Conservation (phyloP, 2,329 filamentous ascomycete species). For the Dactylellina cionopaga region DNA sequence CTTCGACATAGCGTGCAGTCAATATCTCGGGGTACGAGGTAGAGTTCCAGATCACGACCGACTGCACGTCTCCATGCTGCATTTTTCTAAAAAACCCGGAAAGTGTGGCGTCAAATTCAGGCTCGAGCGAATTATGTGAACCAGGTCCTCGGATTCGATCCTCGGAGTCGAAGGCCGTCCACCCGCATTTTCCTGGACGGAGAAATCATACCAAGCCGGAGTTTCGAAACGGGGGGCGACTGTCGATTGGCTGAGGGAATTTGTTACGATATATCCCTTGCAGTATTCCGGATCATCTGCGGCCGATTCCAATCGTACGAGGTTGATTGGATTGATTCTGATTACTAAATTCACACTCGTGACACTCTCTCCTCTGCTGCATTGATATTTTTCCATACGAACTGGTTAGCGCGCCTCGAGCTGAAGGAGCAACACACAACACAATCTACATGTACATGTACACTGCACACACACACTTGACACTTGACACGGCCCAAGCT, state of each 20-base stretch:
- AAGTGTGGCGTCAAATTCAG: not conserved
- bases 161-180: not conserved
- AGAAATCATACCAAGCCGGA: not conserved
- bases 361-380: no score
- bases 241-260: not conserved
- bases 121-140: not conserved
- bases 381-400: no score
- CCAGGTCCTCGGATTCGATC: not conserved
- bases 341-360: no score
- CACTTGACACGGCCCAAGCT: no score
- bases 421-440: slow-evolving; percentile 1
- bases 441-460: not conserved
- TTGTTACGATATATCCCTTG: not conserved
- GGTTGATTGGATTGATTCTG: no score
- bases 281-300: not conserved
- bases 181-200: not conserved
- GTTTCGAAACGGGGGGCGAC: slow-evolving; percentile 2
- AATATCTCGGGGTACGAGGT: not conserved
- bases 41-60: not conserved
- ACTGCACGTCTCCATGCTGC: not conserved
- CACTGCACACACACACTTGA: not conserved
- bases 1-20: not conserved
- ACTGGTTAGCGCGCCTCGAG: no score
- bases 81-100: not conserved
- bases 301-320: no score